Conservation (phyloP, 495 filamentous ascomycete genomes). For the Lophiostoma macrostomum region DNA sequence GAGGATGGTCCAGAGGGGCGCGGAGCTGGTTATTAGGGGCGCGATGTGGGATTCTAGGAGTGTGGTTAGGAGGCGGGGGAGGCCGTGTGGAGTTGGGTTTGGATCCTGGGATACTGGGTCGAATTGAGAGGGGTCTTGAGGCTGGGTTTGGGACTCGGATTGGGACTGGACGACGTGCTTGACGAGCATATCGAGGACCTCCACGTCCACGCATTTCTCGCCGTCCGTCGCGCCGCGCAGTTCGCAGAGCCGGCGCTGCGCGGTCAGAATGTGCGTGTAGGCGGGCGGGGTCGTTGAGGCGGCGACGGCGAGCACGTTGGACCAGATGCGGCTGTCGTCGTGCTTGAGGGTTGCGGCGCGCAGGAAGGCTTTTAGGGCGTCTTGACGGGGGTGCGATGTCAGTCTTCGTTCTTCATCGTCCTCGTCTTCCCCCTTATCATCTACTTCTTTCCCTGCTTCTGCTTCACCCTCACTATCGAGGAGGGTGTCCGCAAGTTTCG, state of each 20-base stretch:
- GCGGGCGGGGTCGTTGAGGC: slow-evolving; percentile 71
- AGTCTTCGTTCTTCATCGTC: slow-evolving; percentile 37
- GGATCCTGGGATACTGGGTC: no score
- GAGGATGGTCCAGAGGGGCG: slow-evolving; percentile 71
- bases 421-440: no score
- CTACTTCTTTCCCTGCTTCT: no score
- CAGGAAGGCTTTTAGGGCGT: slow-evolving; percentile 80
- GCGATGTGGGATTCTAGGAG: slow-evolving; percentile 68
- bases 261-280: slow-evolving; percentile 69
- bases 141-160: no score
- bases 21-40: slow-evolving; percentile 78
- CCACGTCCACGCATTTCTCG: slow-evolving; percentile 73
- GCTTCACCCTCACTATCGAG: no score
- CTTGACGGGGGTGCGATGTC: slow-evolving; percentile 51
- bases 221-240: slow-evolving; percentile 64
- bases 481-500: no score
- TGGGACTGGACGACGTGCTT: slow-evolving; percentile 56
- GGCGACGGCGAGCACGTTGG: slow-evolving; percentile 85
- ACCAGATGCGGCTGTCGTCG: slow-evolving; percentile 88
- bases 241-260: slow-evolving; percentile 68
- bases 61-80: slow-evolving; percentile 59
- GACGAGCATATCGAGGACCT: slow-evolving; percentile 67
- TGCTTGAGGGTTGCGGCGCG: slow-evolving; percentile 75
- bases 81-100: no score
- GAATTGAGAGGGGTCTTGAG: no score